phyloP scores from a whole-genome alignment of 129 eudicot genomes.

The Erigeron canadensis region DNA sequence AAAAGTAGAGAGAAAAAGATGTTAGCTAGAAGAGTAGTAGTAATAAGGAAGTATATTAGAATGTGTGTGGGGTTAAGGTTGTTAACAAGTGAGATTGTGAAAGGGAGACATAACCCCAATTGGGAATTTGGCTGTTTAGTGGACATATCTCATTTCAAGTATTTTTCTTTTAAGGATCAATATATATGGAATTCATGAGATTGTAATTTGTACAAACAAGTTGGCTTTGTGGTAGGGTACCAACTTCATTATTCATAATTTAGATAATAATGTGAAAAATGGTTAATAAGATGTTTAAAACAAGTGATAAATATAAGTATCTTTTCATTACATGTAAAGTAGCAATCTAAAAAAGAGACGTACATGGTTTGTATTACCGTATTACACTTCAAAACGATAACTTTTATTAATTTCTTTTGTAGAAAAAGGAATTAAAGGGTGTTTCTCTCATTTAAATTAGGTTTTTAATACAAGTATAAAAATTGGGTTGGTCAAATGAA shows the following conservation, averaged over 20 bases:
- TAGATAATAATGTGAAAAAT: no score
- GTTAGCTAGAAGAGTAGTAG: conserved; percentile 28
- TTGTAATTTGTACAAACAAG: conserved; percentile 47
- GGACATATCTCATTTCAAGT: conserved; percentile 31
- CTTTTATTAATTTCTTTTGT: no score
- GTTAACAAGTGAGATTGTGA: conserved; percentile 34
- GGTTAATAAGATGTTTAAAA: no score
- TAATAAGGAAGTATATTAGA: conserved; percentile 22
- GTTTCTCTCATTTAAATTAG: no score
- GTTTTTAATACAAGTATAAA: no score
- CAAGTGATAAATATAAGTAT: no score
- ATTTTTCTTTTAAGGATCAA: conserved; percentile 20
- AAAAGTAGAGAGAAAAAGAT: conserved; percentile 36
- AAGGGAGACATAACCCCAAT: conserved; percentile 47
- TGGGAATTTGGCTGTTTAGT: conserved; percentile 50
- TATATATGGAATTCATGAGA: conserved; percentile 44
- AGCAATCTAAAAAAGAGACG: no score
- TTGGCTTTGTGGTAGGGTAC: conserved; percentile 32
- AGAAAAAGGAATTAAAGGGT: no score
- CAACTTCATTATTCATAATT: background rate
- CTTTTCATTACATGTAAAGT: no score
- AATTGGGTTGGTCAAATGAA: no score
- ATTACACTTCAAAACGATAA: no score
- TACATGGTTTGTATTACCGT: no score
- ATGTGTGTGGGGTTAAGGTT: conserved; percentile 53